phyloP scores from a whole-genome alignment of 192 early-diverging fungal genomes.

The Backusella circina region DNA sequence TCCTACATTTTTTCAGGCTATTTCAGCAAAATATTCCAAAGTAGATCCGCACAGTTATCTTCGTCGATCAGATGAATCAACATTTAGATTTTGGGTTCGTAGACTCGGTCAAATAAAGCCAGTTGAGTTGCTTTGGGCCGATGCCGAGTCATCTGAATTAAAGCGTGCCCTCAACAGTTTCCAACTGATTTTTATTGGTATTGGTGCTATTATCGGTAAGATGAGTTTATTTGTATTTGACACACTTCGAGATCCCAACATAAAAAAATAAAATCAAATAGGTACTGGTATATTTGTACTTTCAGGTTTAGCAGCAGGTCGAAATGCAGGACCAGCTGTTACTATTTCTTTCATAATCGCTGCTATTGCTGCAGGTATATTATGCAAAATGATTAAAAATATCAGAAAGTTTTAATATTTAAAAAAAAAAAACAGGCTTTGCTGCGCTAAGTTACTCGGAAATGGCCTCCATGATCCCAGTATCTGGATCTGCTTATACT shows the following conservation, averaged over 20 bases:
- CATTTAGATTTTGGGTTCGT: constrained; percentile 11
- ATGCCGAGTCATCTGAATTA: constrained; percentile 19
- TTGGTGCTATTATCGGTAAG: constrained; percentile 33
- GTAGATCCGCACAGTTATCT: constrained; percentile 28
- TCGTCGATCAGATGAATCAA: constrained; percentile 14
- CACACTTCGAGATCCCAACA: neutral
- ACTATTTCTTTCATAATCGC: constrained; percentile 80
- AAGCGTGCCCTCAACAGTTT: constrained; percentile 9
- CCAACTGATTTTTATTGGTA: constrained; percentile 29
- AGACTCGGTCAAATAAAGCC: constrained; percentile 27
- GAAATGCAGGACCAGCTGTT: constrained; percentile 80
- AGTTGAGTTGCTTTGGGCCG: constrained; percentile 20
- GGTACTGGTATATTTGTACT: constrained; percentile 35
- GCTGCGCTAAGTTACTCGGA: constrained; percentile 86
- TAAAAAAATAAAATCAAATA: neutral
- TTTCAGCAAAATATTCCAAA: neutral
- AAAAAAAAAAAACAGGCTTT: constrained; percentile 32
- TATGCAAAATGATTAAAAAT: neutral
- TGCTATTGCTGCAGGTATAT: constrained; percentile 58
- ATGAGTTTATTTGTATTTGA: neutral
- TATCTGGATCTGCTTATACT: constrained; percentile 85
- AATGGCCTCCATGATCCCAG: constrained; percentile 82
- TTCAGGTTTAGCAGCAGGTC: constrained; percentile 63
- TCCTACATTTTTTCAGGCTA: neutral
- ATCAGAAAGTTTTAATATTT: neutral